Percentiles rank a stretch among this genome's conserved stretches.
Conservation (phyloP, 2,329 filamentous ascomycete species). For the Bipolaris zeicola region DNA sequence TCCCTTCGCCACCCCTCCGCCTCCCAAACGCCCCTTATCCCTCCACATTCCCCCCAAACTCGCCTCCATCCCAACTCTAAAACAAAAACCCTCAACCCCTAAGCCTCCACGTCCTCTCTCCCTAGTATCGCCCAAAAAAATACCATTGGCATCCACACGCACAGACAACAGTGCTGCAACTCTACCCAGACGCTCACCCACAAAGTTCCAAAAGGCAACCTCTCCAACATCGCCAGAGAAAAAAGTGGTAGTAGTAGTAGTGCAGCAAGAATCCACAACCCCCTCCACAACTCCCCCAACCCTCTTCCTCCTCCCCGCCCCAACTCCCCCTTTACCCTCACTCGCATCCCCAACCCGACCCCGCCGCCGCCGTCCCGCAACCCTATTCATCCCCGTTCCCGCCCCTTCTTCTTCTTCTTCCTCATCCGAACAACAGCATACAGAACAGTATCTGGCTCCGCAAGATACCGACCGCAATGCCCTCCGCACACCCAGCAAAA, state of each 20-base stretch:
- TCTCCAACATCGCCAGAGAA: no score
- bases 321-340: no score
- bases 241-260: no score
- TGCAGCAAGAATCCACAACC: no score
- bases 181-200: no score
- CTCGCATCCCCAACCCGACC: no score
- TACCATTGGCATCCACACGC: background rate
- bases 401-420: background rate
- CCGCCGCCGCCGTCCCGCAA: no score
- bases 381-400: background rate
- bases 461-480: constrained; percentile 19
- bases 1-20: background rate
- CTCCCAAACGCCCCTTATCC: background rate
- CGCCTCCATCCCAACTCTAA: background rate
- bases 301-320: no score
- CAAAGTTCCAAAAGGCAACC: no score
- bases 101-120: background rate
- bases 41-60: background rate
- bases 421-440: no score
- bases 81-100: background rate
- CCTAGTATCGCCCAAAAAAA: background rate
- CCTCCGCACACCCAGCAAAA: constrained; percentile 31
- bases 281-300: no score
- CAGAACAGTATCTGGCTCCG: background rate
- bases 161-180: background rate